Conservation (phyloP, 495 filamentous ascomycete genomes). For the Penicillium malachiteum region DNA sequence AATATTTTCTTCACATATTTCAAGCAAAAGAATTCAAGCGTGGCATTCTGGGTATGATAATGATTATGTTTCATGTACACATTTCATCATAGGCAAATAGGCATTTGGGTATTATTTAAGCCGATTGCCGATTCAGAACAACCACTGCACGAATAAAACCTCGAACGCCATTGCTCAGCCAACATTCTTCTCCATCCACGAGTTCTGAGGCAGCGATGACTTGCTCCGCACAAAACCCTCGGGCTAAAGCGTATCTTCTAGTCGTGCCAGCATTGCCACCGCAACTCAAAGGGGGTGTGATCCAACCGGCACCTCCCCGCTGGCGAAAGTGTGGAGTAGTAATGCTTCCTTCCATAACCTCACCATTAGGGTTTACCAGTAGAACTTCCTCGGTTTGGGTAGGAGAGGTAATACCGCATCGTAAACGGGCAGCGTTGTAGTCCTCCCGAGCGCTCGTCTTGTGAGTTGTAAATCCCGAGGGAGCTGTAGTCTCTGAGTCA, state of each 20-base stretch:
- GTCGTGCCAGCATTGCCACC: constrained; percentile 84
- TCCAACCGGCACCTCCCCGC: constrained; percentile 26
- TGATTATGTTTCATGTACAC: not conserved
- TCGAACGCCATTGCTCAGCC: constrained; percentile 82
- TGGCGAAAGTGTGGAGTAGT: constrained; percentile 80
- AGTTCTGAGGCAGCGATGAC: constrained; percentile 54
- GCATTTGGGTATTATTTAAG: not conserved
- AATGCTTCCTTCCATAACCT: constrained; percentile 84
- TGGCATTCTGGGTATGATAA: not conserved
- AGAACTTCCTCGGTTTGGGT: constrained; percentile 67
- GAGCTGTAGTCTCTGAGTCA: constrained; percentile 50
- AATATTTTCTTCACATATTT: not conserved
- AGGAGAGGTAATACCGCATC: constrained; percentile 52
- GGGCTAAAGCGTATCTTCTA: constrained; percentile 74
- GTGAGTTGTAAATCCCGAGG: constrained; percentile 67
- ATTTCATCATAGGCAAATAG: not conserved
- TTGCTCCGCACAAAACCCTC: constrained; percentile 62
- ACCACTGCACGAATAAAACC: constrained; percentile 61
- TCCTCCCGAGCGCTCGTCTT: constrained; percentile 69
- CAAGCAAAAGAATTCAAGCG: not conserved
- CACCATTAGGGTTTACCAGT: constrained; percentile 61
- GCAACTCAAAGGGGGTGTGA: constrained; percentile 46
- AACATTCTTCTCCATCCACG: constrained; percentile 70
- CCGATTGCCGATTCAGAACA: constrained; percentile 15
- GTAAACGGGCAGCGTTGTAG: constrained; percentile 63